Conservation (phyloP, 2,329 filamentous ascomycete genomes). For the Phyllosticta paracitricarpa region DNA sequence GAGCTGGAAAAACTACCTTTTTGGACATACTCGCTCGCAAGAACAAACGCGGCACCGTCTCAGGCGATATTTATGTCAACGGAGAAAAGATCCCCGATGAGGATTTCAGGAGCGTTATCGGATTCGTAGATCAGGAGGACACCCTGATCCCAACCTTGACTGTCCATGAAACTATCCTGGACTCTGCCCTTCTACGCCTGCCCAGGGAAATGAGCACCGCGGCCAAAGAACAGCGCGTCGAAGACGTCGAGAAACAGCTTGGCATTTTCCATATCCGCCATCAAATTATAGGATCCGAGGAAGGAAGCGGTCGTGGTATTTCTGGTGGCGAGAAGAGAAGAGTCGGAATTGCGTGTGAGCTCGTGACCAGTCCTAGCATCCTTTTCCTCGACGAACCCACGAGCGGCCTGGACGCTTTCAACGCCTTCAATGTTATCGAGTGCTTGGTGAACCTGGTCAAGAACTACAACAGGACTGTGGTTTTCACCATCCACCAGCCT, state of each 20-base stretch:
- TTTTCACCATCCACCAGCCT: slow-evolving; percentile 97
- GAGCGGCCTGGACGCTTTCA: slow-evolving; percentile 90
- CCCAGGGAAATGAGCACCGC: slow-evolving; percentile 79
- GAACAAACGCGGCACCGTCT: slow-evolving; percentile 76
- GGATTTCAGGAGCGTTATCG: slow-evolving; percentile 85
- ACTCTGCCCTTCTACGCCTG: slow-evolving; percentile 83
- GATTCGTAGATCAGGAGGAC: slow-evolving; percentile 97
- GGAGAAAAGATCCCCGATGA: slow-evolving; percentile 77
- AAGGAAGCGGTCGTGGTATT: slow-evolving; percentile 86
- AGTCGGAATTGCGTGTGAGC: slow-evolving; percentile 92
- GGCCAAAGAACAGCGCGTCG: slow-evolving; percentile 83
- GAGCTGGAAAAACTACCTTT: slow-evolving; percentile 95
- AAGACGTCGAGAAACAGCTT: slow-evolving; percentile 90
- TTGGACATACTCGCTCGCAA: slow-evolving; percentile 92
- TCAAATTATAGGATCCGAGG: slow-evolving; percentile 91
- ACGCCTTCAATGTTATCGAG: slow-evolving; percentile 96
- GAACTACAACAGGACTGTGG: slow-evolving; percentile 90
- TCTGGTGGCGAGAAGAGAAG: slow-evolving; percentile 94
- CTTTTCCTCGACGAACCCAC: slow-evolving; percentile 96
- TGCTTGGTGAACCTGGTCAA: slow-evolving; percentile 91
- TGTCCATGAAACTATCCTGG: slow-evolving; percentile 94
- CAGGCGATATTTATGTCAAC: slow-evolving; percentile 83
- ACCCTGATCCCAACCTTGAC: slow-evolving; percentile 93
- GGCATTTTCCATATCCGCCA: slow-evolving; percentile 92
- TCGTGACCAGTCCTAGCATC: slow-evolving; percentile 95